Evolutionary conservation across 345 rosid genomes (phyloP).

Genomic region (Salix suchowensis): DNA sequence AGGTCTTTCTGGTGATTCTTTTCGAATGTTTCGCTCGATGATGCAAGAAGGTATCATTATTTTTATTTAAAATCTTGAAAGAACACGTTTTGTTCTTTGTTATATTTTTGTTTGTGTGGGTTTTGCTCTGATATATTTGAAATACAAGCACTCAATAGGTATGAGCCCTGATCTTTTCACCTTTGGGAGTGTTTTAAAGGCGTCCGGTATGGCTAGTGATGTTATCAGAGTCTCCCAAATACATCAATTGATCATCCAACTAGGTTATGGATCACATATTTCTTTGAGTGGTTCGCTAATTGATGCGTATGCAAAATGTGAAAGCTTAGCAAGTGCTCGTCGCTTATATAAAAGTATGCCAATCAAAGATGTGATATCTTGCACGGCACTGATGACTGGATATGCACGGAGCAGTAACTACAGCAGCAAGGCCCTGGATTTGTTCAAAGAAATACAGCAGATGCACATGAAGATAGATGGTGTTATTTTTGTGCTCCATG

Average conservation of each 20-base stretch:
- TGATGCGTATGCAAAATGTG: slow-evolving; percentile 61
- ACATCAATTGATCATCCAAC: slow-evolving; percentile 45
- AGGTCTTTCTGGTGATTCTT: slow-evolving; percentile 35
- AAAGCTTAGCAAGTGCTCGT: slow-evolving; percentile 44
- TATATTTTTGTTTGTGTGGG: background rate
- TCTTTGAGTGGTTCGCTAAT: slow-evolving; percentile 49
- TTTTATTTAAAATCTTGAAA: background rate
- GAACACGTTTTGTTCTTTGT: background rate
- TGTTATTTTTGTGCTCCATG: slow-evolving; percentile 46
- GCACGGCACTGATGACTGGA: slow-evolving; percentile 62
- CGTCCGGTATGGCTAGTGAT: slow-evolving; percentile 30
- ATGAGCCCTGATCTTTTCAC: slow-evolving; percentile 58
- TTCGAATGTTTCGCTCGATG: slow-evolving; percentile 47
- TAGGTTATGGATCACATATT: slow-evolving; percentile 41
- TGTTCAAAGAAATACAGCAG: slow-evolving; percentile 48
- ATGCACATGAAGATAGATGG: slow-evolving; percentile 49
- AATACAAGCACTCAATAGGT: slow-evolving; percentile 36
- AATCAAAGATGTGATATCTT: slow-evolving; percentile 49
- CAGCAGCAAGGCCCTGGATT: slow-evolving; percentile 36
- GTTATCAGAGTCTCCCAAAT: slow-evolving; percentile 39
- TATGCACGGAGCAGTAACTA: slow-evolving; percentile 31
- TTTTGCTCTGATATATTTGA: background rate
- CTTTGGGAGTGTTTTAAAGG: slow-evolving; percentile 60
- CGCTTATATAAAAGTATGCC: slow-evolving; percentile 30
- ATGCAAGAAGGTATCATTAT: slow-evolving; percentile 49